These are phyloP conservation scores for Pichia sp. DNA, from an alignment of 1,139 yeast species.

Conservation along the genomic window DNA sequence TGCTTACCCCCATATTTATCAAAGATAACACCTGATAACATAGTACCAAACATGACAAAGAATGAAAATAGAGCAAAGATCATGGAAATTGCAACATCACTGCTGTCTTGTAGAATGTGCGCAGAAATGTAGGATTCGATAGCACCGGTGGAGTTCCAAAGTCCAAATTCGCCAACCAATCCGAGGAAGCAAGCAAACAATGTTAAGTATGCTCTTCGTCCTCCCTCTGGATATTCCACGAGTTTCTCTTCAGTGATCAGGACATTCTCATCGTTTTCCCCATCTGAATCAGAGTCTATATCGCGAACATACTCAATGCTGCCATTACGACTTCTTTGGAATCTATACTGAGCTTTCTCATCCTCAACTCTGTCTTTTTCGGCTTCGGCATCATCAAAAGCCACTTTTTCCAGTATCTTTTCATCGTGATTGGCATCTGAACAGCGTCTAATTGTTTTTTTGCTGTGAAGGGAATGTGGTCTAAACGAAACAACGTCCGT, in stretches of 20 bases:
- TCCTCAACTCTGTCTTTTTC: background rate
- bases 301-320: background rate
- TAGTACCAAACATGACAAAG: constrained; percentile 46
- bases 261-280: background rate
- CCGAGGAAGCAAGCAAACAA: constrained; percentile 62
- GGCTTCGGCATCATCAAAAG: background rate
- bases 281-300: background rate
- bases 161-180: constrained; percentile 54
- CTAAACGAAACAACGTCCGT: constrained; percentile 8
- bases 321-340: background rate
- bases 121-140: constrained; percentile 56
- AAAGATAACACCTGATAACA: constrained; percentile 55
- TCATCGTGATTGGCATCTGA: background rate
- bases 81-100: constrained; percentile 55
- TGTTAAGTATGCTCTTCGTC: constrained; percentile 45
- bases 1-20: constrained; percentile 52
- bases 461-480: constrained; percentile 5
- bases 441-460: background rate
- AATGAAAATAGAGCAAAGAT: constrained; percentile 56
- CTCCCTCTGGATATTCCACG: constrained; percentile 54
- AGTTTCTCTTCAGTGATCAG: constrained; percentile 11
- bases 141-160: constrained; percentile 64
- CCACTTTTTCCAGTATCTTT: too few relatives aligned
- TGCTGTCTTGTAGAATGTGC: constrained; percentile 39
- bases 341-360: background rate